Base-by-base conservation (phyloP, 306 rosid genomes). In the Vicia faba region DNA sequence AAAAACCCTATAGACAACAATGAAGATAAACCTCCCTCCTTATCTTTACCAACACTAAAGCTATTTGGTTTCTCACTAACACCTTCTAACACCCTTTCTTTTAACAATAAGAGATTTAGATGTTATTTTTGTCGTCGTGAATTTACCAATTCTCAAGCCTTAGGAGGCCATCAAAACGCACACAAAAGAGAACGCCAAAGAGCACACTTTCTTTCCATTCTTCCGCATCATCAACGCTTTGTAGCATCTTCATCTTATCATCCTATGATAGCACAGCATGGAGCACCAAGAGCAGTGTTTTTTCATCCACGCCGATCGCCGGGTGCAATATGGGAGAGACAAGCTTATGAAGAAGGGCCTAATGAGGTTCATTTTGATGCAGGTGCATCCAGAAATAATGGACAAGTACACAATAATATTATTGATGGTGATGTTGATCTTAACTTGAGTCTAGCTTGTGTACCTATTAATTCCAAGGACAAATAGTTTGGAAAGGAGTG, bases 141-240 rank as follows among this genome's bases (percentile, higher is more conserved):
- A 67, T 80, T 80, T 29, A 6, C 73, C 13, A 72, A 72, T 68
- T 68, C 66, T 11, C 84, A 76, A 68, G 84, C 84, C 0, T 43
- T 80, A 0, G 84, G 84, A 13, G 84, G 84, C 7, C 84, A 80
- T 19, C 81, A 80, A 43, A 80, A 80, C 7, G 84, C 84, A 0
- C 84, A 80, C 57, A 76, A 56, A 60, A 72, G 28, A 68, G 81
- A 80, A 20, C 72, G 84, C 5, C 59, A 64, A 56, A 41, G 61
- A n/a, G 81, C 76, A 5, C 39, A 53, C 3, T 36, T 68, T 68
- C 51, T 51, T 68, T 41, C 66, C 23, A 49, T 67, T 15, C 1
- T 61, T 40, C 40, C 39, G 1, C 50, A 44, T 49, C 55, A 59
- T 38, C 79, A 67, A 59, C 63, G 46, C 7, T 59, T 74, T 29